Evolutionary conservation across 345 rosid species (phyloP), one percentile per base, ranked within the genome.

Genomic region (Pistacia atlantica): DNA sequence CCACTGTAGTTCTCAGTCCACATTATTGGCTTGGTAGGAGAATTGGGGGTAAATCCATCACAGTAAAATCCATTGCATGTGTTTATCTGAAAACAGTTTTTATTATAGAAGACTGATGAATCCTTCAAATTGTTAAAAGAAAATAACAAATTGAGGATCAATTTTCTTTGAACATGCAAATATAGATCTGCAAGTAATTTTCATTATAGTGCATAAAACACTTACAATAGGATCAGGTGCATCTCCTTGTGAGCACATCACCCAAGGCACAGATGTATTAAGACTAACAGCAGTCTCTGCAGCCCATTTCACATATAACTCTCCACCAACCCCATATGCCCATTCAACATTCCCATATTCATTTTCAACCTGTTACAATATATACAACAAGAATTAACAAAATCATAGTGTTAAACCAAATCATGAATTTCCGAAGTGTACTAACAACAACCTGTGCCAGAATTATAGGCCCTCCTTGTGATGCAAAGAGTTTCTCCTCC

Each of bases 21-120:
- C 77, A 90, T 85, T 70, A 85, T 88, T 2, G 93, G 91, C 71
- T 88, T 90, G 58, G 86, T 81, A 72, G 83, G 88, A 35, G 93
- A 85, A 78, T 88, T 88, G 2, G 93, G 90, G 8, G 80, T 77
- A 66, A 88, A 90, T 60, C 1, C 73, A 71, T 90, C 90, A 46
- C 93, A 90, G 80, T 88, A 90, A 77, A 90, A 86, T 62, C 94
- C 94, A 70, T 90, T 90, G 77, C 94, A 90, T 48, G 94, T 90
- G 79, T 90, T 88, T 76, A 90, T 85, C 93, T 90, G 89, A 85
- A 81, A 1, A 16, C 16, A 67, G 42, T 18, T 38, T 16, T 59
- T 25, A 69, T 61, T 12, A 80, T 28, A 42, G 3, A 80, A 42
- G 54, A 65, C 66, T 22, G 52, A 48, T 20, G 25, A n/a, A 55